phyloP scores from a whole-genome alignment of 805 yeast genomes.

The Wickerhamiella dianesei region DNA sequence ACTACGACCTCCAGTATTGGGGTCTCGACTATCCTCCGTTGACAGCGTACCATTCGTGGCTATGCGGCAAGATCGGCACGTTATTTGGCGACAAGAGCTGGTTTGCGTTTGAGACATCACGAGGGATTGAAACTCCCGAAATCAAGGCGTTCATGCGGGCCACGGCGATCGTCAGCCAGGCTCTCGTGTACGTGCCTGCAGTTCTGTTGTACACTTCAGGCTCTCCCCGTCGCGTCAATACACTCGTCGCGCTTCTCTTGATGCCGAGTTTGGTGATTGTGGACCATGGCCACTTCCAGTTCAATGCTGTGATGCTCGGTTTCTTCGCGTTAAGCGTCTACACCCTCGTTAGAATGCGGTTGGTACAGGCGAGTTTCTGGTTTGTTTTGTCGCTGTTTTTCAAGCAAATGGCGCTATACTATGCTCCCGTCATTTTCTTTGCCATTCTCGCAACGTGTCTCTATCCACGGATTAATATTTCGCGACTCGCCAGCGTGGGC shows the following conservation, averaged over 20 bases:
- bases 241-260: slow-evolving; percentile 64
- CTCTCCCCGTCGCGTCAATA: slow-evolving; percentile 16
- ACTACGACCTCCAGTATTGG: slow-evolving; percentile 83
- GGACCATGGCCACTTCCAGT: slow-evolving; percentile 97
- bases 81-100: slow-evolving; percentile 45
- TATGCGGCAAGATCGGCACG: slow-evolving; percentile 57
- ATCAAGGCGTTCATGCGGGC: slow-evolving; percentile 76
- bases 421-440: slow-evolving; percentile 76
- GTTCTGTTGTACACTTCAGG: slow-evolving; percentile 29
- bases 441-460: slow-evolving; percentile 54
- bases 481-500: slow-evolving; percentile 47
- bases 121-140: slow-evolving; percentile 58
- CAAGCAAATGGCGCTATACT: slow-evolving; percentile 92
- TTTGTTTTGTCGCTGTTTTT: slow-evolving; percentile 69
- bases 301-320: slow-evolving; percentile 89
- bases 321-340: slow-evolving; percentile 55
- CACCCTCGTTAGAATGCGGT: slow-evolving; percentile 45
- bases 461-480: slow-evolving; percentile 3
- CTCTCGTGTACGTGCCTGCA: slow-evolving; percentile 64
- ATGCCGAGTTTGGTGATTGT: slow-evolving; percentile 74
- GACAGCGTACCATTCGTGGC: slow-evolving; percentile 84
- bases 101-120: slow-evolving; percentile 60
- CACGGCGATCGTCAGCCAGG: slow-evolving; percentile 64
- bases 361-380: slow-evolving; percentile 55
- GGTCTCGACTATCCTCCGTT: slow-evolving; percentile 95